Conservation (phyloP, 23 red algal species). For the Chondrus crispus region DNA sequence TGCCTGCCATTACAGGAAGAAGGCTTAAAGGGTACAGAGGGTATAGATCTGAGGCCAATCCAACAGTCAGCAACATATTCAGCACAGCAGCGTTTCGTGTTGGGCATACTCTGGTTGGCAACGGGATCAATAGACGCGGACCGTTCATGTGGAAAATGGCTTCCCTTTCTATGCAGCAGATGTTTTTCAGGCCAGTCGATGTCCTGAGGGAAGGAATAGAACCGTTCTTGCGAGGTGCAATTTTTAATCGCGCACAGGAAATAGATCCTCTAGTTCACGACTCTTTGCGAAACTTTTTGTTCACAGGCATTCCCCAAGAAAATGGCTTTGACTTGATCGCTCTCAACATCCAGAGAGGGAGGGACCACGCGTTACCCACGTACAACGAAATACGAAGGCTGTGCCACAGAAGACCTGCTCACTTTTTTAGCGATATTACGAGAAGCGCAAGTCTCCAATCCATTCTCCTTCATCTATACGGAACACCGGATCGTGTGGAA, state of each 20-base stretch:
- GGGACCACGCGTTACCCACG: conserved; percentile 24
- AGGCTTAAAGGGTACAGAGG: background rate
- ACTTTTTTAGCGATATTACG: conserved; percentile 31
- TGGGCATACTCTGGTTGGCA: conserved; percentile 61
- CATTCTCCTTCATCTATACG: background rate
- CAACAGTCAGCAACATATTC: conserved; percentile 28
- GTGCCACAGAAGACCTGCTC: background rate
- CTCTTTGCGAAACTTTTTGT: conserved; percentile 29
- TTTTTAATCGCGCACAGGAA: background rate
- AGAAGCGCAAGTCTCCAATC: background rate
- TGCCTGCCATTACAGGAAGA: background rate
- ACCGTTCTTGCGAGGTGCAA: background rate
- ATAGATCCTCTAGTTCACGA: background rate
- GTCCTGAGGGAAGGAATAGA: background rate
- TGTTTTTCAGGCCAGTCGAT: conserved; percentile 33
- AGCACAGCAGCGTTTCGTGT: conserved; percentile 64
- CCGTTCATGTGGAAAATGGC: background rate
- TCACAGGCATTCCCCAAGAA: background rate
- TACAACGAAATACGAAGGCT: conserved; percentile 23
- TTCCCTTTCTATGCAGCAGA: background rate
- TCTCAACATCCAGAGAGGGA: conserved; percentile 34
- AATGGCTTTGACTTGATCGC: conserved; percentile 21
- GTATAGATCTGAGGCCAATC: background rate
- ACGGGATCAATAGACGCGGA: conserved; percentile 5
- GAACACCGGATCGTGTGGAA: conserved; percentile 36